A percentile compares a stretch with the other conserved stretches of the same genome.
These are phyloP conservation scores for Bruguiera parviflora DNA, from an alignment of 345 rosid species.

Conservation along the genomic window DNA sequence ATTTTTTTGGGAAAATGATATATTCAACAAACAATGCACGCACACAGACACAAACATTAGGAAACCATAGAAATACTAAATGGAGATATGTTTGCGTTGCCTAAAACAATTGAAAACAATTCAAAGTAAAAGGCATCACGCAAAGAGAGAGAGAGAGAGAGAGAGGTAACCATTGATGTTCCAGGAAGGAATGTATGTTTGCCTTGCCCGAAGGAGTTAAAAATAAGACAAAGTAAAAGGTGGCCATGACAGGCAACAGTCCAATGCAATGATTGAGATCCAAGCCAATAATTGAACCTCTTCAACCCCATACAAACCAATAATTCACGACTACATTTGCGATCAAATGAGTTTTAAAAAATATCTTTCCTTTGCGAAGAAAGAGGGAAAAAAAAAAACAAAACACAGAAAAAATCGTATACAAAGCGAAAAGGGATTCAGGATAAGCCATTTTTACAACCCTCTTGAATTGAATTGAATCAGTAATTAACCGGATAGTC, in stretches of 20 bases:
- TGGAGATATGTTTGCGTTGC: too few species aligned
- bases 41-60: too few species aligned
- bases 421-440: neutral
- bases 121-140: neutral
- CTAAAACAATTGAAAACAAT: too few species aligned
- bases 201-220: slow-evolving; percentile 25
- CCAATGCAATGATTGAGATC: slow-evolving; percentile 43
- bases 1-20: too few species aligned
- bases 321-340: slow-evolving; percentile 26
- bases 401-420: neutral
- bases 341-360: neutral
- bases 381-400: neutral
- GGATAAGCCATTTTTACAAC: neutral
- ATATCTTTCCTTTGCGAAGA: too few species aligned
- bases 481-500: slow-evolving; percentile 1
- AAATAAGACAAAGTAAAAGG: slow-evolving; percentile 1
- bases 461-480: slow-evolving; percentile 7
- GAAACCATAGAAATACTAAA: too few species aligned
- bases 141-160: neutral
- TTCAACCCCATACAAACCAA: slow-evolving; percentile 24
- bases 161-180: neutral
- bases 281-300: slow-evolving; percentile 43
- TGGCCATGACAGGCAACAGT: slow-evolving; percentile 23
- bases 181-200: slow-evolving; percentile 12
- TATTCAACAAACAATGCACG: too few species aligned